Conservation (phyloP, 306 rosid species). For the Corylus heterophylla region DNA sequence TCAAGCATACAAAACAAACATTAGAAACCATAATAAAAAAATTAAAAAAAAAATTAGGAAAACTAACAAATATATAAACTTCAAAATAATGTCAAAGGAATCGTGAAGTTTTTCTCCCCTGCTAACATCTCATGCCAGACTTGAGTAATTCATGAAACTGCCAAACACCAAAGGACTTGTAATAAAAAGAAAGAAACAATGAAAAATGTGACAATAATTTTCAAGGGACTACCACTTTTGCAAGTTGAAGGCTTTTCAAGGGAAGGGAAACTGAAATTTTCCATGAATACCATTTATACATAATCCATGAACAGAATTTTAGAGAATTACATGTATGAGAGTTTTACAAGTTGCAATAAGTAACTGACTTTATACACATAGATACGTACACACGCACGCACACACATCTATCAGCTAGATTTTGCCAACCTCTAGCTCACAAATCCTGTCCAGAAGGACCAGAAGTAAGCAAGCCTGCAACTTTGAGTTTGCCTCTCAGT, state of each 20-base stretch:
- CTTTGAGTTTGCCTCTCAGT: neutral
- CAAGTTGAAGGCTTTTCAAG: neutral
- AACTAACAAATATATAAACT: neutral
- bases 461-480: neutral
- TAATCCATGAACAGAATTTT: neutral
- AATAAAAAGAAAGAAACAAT: neutral
- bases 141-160: conserved; percentile 17
- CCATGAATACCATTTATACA: neutral
- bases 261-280: neutral
- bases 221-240: neutral
- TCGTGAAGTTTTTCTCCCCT: neutral
- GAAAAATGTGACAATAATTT: neutral
- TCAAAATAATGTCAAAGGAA: neutral
- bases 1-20: conserved; percentile 31
- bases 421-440: neutral
- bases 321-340: neutral
- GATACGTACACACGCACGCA: neutral
- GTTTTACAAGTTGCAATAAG: neutral
- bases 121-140: neutral
- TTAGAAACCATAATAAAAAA: conserved; percentile 24
- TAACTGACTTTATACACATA: neutral
- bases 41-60: neutral
- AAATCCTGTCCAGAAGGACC: neutral
- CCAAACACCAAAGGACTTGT: neutral
- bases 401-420: neutral